Evolutionary conservation across 495 filamentous ascomycete genomes (phyloP).

Genomic region (Eremomyces bilateralis): DNA sequence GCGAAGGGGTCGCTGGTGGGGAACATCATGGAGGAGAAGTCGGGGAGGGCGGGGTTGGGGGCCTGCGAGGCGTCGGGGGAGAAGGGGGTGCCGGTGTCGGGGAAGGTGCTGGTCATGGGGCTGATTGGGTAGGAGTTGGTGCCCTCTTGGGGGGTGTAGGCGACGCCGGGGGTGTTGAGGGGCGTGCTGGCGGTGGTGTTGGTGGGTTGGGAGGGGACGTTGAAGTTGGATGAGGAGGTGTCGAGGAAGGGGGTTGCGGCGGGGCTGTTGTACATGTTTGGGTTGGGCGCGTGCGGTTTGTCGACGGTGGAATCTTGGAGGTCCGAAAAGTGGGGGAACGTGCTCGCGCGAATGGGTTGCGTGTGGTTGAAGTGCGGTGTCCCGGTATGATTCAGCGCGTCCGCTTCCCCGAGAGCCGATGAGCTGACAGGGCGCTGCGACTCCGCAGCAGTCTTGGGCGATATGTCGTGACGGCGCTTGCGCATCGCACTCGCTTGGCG

Average conservation of each 20-base stretch:
- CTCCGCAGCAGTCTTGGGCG: not conserved
- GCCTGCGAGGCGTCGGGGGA: conserved; percentile 13
- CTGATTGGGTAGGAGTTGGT: conserved; percentile 2
- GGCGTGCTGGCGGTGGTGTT: no score
- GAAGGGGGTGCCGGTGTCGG: conserved; percentile 6
- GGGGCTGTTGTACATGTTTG: conserved; percentile 1
- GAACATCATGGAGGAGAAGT: conserved; percentile 81
- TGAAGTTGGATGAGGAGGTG: conserved; percentile 6
- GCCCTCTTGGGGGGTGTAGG: conserved; percentile 4
- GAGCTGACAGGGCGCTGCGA: not conserved
- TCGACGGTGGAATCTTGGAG: conserved; percentile 4
- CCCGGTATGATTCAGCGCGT: no score
- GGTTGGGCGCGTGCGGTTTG: no score
- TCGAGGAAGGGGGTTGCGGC: conserved; percentile 8
- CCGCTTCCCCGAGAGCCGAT: not conserved
- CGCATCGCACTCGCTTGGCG: conserved; percentile 2
- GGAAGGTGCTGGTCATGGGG: conserved; percentile 1
- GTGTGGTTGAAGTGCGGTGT: no score
- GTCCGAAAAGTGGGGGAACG: not conserved
- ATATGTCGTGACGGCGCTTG: conserved; percentile 8
- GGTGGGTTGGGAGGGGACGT: conserved; percentile 4
- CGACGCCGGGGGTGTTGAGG: conserved; percentile 7
- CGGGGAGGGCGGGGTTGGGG: conserved; percentile 36
- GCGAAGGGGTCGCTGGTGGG: conserved; percentile 74
- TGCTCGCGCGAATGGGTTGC: not conserved